A percentile compares a stretch with the other conserved stretches of the same genome.
These are phyloP conservation scores for Tripterygium wilfordii DNA, from an alignment of 177 flowering plant genomes.

Conservation along the genomic window DNA sequence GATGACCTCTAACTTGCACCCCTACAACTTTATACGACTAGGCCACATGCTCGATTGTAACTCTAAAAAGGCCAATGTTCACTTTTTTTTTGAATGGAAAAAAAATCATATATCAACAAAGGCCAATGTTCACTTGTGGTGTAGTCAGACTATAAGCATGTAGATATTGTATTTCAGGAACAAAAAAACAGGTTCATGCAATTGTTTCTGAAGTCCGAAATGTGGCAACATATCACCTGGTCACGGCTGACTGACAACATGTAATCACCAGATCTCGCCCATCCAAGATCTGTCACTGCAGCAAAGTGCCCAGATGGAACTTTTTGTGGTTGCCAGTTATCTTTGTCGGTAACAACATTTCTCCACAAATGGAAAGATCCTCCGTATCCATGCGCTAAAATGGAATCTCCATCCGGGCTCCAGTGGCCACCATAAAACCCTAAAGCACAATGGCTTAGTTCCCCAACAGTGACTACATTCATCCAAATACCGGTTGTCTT, in stretches of 20 bases:
- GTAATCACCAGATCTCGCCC: slow-evolving; percentile 76
- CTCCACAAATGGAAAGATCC: slow-evolving; percentile 95
- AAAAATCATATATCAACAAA: too few relatives aligned
- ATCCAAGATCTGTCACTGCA: slow-evolving; percentile 70
- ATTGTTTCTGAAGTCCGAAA: background rate
- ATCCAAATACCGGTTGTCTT: slow-evolving; percentile 87
- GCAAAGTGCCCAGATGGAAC: slow-evolving; percentile 96
- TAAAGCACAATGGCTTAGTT: slow-evolving; percentile 89
- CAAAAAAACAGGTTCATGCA: too few relatives aligned
- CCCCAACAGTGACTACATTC: slow-evolving; percentile 95
- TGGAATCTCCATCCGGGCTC: slow-evolving; percentile 72
- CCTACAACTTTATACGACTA: too few relatives aligned
- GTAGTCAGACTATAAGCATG: too few relatives aligned
- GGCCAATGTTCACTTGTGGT: too few relatives aligned
- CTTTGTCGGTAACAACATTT: slow-evolving; percentile 56
- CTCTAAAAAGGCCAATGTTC: too few relatives aligned
- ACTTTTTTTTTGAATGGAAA: background rate
- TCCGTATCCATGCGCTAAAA: slow-evolving; percentile 93
- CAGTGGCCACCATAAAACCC: slow-evolving; percentile 98
- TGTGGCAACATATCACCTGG: slow-evolving; percentile 49
- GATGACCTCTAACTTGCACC: too few relatives aligned
- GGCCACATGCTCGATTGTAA: too few relatives aligned
- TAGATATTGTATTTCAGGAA: too few relatives aligned
- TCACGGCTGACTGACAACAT: slow-evolving; percentile 88
- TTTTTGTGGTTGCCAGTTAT: slow-evolving; percentile 88